Evolutionary conservation across 257 asterid genomes (phyloP).

Genomic region (Mitragyna speciosa): DNA sequence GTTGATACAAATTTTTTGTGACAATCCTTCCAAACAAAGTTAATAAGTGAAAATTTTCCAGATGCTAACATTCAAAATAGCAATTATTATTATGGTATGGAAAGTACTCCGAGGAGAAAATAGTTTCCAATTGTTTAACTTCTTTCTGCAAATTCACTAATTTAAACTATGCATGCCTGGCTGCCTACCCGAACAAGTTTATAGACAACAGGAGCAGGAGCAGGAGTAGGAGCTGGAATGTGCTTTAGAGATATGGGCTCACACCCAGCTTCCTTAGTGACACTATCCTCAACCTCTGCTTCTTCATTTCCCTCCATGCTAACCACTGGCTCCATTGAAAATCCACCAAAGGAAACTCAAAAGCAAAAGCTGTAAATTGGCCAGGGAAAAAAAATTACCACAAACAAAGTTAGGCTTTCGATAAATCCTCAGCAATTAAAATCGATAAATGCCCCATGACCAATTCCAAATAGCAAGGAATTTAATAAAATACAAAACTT

Average conservation of each 20-base stretch:
- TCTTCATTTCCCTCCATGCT: constrained; percentile 47
- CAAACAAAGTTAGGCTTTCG: background rate
- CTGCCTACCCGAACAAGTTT: constrained; percentile 74
- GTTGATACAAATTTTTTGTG: background rate
- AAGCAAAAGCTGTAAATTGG: constrained; percentile 34
- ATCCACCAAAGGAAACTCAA: constrained; percentile 47
- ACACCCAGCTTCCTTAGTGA: constrained; percentile 14
- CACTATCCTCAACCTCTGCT: constrained; percentile 38
- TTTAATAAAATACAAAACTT: background rate
- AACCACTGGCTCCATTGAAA: constrained; percentile 53
- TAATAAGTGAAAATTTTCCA: too few species aligned
- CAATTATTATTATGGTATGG: background rate
- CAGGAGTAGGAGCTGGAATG: constrained; percentile 43
- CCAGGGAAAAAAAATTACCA: background rate
- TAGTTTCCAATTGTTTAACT: background rate
- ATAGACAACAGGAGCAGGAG: constrained; percentile 82
- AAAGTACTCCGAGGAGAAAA: background rate
- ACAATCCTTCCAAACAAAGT: background rate
- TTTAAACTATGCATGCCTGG: background rate
- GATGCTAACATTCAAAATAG: background rate
- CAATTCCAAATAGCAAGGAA: background rate
- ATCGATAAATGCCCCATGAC: background rate
- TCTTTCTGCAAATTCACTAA: background rate
- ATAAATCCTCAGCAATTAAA: background rate
- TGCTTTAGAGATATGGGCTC: constrained; percentile 19